A percentile compares a stretch with the other conserved stretches of the same genome.
These are phyloP conservation scores for Monotropa hypopitys DNA, from an alignment of 179 eudicot species.

Conservation along the genomic window DNA sequence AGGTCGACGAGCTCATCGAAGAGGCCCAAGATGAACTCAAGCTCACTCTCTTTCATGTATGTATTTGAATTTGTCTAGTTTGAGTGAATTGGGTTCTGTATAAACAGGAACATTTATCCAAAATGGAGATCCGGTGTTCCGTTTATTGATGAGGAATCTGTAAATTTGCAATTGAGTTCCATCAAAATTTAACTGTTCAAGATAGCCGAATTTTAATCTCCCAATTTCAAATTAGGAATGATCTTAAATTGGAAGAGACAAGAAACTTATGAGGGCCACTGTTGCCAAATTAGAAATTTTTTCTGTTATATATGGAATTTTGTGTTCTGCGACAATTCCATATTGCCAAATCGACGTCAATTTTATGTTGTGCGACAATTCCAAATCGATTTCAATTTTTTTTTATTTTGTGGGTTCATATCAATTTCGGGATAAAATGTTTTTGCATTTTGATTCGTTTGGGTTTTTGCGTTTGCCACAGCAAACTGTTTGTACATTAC, in stretches of 20 bases:
- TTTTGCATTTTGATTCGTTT: too few relatives aligned
- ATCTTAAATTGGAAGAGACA: neutral
- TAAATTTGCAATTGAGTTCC: neutral
- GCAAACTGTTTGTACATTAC: too few relatives aligned
- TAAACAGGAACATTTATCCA: neutral
- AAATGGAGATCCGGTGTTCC: neutral
- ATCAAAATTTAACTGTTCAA: neutral
- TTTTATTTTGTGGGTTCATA: too few relatives aligned
- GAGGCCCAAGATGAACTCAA: constrained; percentile 62
- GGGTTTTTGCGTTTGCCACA: too few relatives aligned
- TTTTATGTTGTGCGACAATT: too few relatives aligned
- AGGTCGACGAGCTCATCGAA: constrained; percentile 63
- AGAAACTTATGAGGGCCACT: neutral
- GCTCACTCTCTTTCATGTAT: constrained; percentile 12
- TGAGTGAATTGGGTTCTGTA: neutral
- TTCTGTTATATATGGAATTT: too few relatives aligned
- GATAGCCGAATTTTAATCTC: neutral
- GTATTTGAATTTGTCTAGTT: neutral
- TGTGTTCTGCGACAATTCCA: too few relatives aligned
- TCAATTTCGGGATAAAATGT: too few relatives aligned
- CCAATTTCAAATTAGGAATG: neutral
- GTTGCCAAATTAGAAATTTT: too few relatives aligned
- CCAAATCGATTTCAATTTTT: too few relatives aligned
- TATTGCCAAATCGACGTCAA: too few relatives aligned
- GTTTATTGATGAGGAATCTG: neutral